These are phyloP conservation scores for Prosopis cineraria DNA, from an alignment of 306 rosid genomes.

Conservation along the genomic window DNA sequence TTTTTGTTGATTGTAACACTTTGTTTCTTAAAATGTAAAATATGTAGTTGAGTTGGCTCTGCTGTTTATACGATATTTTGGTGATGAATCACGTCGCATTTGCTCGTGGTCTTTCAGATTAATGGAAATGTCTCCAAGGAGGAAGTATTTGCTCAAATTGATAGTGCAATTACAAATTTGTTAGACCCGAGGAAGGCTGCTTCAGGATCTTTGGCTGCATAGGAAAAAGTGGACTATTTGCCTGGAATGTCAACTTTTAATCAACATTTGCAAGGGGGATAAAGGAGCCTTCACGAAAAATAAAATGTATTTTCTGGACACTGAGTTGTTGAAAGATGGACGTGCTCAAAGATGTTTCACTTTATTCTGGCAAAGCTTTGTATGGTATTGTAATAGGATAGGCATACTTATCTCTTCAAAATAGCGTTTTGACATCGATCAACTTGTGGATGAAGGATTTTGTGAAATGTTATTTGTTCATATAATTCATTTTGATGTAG, in stretches of 20 bases:
- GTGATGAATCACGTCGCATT: slow-evolving; percentile 10
- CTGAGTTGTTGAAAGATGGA: slow-evolving; percentile 14
- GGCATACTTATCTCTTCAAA: slow-evolving; percentile 8
- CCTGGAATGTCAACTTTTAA: slow-evolving; percentile 27
- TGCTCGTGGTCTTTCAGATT: slow-evolving; percentile 46
- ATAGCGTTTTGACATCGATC: background rate
- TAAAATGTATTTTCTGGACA: slow-evolving; percentile 1
- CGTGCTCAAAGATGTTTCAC: slow-evolving; percentile 7
- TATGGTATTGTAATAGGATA: background rate
- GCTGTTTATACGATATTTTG: slow-evolving; percentile 9
- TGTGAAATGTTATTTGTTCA: slow-evolving; percentile 20
- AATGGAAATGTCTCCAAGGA: slow-evolving; percentile 62
- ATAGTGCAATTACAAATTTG: slow-evolving; percentile 52
- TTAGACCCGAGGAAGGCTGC: slow-evolving; percentile 55
- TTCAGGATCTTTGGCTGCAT: slow-evolving; percentile 57
- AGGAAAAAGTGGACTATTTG: slow-evolving; percentile 25
- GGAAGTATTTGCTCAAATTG: slow-evolving; percentile 76
- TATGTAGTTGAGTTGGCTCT: slow-evolving; percentile 19
- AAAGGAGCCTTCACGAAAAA: slow-evolving; percentile 6
- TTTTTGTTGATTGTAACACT: background rate
- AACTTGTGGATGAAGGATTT: slow-evolving; percentile 30
- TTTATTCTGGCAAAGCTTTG: slow-evolving; percentile 8
- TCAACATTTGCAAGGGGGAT: slow-evolving; percentile 1
- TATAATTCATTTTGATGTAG: background rate
- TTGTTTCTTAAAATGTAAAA: background rate